phyloP scores from a whole-genome alignment of 1,284 basidiomycete genomes.

The Bondarzewia mesenterica region DNA sequence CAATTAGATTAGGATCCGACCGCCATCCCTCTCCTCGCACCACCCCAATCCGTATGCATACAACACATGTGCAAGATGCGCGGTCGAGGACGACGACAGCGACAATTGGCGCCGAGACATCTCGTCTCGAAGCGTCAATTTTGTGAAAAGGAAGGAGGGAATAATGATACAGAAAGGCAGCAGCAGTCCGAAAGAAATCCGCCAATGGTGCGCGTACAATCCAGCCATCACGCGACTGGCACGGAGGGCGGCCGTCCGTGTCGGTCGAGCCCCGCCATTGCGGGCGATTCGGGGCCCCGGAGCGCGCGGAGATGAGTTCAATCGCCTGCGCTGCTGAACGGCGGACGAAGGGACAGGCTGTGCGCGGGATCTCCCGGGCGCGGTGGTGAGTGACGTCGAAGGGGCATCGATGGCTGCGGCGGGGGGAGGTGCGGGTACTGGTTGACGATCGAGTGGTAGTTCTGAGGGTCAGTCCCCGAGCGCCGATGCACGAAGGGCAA shows the following conservation, averaged over 20 bases:
- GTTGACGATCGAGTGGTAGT: conserved; percentile 32
- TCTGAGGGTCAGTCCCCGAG: conserved; percentile 42
- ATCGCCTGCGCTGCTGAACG: conserved; percentile 9
- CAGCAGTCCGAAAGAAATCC: too few species aligned
- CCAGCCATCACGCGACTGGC: too few species aligned
- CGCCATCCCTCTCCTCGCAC: too few species aligned
- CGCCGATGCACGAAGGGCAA: conserved; percentile 32
- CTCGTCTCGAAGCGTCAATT: too few species aligned
- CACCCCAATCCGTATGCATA: too few species aligned
- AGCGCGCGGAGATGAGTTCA: conserved; percentile 11
- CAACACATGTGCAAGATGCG: too few species aligned
- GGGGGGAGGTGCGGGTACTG: conserved; percentile 33
- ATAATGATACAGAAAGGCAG: conserved; percentile 16
- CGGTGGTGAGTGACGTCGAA: conserved; percentile 36
- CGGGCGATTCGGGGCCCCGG: too few species aligned
- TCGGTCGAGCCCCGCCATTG: too few species aligned
- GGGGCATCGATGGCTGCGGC: conserved; percentile 24
- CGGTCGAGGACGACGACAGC: background rate
- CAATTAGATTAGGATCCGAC: too few species aligned
- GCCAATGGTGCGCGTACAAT: too few species aligned
- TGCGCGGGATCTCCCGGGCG: conserved; percentile 26
- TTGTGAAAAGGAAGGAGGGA: conserved; percentile 5
- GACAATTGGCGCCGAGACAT: too few species aligned
- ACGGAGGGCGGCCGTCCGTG: too few species aligned
- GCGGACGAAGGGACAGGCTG: conserved; percentile 9